Evolutionary conservation across 1,139 yeast species (phyloP).

Genomic region (Nakaseomyces bracarensis): DNA sequence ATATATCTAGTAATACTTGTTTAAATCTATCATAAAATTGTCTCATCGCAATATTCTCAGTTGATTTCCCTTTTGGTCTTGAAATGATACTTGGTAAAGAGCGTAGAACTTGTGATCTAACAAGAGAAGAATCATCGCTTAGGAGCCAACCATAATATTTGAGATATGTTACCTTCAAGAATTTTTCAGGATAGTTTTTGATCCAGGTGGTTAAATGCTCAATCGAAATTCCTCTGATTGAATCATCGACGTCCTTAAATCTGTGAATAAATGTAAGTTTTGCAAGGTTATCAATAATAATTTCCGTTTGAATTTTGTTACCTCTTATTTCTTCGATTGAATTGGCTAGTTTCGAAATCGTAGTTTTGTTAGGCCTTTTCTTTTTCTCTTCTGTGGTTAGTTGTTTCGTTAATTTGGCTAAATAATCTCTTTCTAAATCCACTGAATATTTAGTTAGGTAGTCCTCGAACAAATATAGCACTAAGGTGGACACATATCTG

Average conservation of each 20-base stretch:
- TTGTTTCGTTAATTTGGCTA: slow-evolving; percentile 33
- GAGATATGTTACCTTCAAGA: slow-evolving; percentile 59
- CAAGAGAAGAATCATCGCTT: slow-evolving; percentile 56
- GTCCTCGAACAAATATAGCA: slow-evolving; percentile 53
- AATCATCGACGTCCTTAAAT: slow-evolving; percentile 71
- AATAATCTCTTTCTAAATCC: slow-evolving; percentile 36
- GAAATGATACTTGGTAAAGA: slow-evolving; percentile 40
- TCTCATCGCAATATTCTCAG: slow-evolving; percentile 43
- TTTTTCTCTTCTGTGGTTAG: slow-evolving; percentile 32
- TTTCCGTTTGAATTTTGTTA: slow-evolving; percentile 47
- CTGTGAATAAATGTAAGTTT: slow-evolving; percentile 66
- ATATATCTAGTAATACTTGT: slow-evolving; percentile 55
- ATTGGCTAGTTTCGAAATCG: slow-evolving; percentile 39
- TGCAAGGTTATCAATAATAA: slow-evolving; percentile 55
- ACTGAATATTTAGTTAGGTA: slow-evolving; percentile 47
- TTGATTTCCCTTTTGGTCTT: slow-evolving; percentile 32
- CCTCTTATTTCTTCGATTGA: slow-evolving; percentile 43
- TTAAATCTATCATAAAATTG: slow-evolving; percentile 69
- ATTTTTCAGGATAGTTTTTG: slow-evolving; percentile 58
- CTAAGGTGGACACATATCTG: slow-evolving; percentile 57
- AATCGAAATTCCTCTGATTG: slow-evolving; percentile 63
- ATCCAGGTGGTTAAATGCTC: slow-evolving; percentile 59
- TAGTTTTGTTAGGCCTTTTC: slow-evolving; percentile 34
- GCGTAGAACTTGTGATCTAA: slow-evolving; percentile 58
- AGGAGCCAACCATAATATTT: slow-evolving; percentile 79